Evolutionary conservation across 2,329 filamentous ascomycete genomes (phyloP).

Genomic region (Calycina marina): DNA sequence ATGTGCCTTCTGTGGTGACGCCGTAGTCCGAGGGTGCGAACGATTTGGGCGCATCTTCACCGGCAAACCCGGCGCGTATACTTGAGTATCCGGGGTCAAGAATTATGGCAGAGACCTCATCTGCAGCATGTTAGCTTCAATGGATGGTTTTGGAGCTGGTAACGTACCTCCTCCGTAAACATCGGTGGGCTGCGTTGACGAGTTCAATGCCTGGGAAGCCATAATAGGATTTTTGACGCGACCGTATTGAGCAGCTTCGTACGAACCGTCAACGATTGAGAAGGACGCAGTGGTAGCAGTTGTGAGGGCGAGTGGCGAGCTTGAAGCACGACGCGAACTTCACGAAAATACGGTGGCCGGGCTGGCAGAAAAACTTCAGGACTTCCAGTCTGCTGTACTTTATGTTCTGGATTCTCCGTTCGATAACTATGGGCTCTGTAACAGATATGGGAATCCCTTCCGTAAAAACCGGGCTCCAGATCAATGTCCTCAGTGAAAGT

Average conservation of each 20-base stretch:
- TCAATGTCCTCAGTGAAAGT: too few species aligned
- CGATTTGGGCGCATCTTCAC: slow-evolving; percentile 93
- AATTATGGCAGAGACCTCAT: slow-evolving; percentile 94
- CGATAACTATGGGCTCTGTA: too few species aligned
- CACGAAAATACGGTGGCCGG: too few species aligned
- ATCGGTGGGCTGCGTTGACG: slow-evolving; percentile 43
- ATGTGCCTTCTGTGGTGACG: slow-evolving; percentile 33
- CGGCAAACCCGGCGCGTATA: slow-evolving; percentile 88
- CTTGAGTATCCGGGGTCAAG: slow-evolving; percentile 88
- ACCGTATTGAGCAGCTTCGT: neutral
- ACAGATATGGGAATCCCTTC: too few species aligned
- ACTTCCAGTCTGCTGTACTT: too few species aligned
- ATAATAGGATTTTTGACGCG: slow-evolving; percentile 22
- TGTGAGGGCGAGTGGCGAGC: too few species aligned
- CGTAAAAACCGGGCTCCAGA: too few species aligned
- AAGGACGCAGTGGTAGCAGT: too few species aligned
- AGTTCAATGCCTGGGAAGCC: slow-evolving; percentile 42
- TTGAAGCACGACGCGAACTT: too few species aligned
- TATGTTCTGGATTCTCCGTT: too few species aligned
- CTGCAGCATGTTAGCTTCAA: slow-evolving; percentile 30
- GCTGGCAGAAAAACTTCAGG: too few species aligned
- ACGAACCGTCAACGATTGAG: too few species aligned
- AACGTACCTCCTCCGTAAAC: slow-evolving; percentile 46
- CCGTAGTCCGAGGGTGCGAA: slow-evolving; percentile 87
- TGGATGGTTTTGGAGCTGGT: slow-evolving; percentile 1